Percentiles rank a stretch among this genome's conserved stretches.
Evolutionary conservation across 2,329 filamentous ascomycete species (phyloP).

Genomic region (Aspergillus brasiliensis): DNA sequence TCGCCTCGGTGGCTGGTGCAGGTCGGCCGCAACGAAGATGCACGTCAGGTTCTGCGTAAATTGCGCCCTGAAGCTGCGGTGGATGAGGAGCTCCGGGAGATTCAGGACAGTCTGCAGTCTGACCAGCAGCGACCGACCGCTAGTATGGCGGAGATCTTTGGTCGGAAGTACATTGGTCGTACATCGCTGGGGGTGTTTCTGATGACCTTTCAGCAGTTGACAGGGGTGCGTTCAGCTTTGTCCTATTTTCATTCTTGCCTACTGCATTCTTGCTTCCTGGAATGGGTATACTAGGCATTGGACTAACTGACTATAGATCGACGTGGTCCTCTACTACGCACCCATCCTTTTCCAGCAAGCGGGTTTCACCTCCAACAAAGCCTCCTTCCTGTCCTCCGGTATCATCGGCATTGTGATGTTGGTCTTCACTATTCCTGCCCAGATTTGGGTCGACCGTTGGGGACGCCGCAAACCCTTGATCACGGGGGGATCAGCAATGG

Average conservation of each 20-base stretch:
- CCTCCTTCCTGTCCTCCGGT: slow-evolving; percentile 32
- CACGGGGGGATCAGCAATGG: slow-evolving; percentile 30
- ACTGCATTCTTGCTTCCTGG: not conserved
- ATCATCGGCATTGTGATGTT: slow-evolving; percentile 32
- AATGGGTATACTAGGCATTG: too few relatives aligned
- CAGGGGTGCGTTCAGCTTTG: slow-evolving; percentile 7
- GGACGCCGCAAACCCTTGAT: slow-evolving; percentile 31
- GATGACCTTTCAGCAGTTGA: slow-evolving; percentile 20
- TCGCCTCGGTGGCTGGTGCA: slow-evolving; percentile 18
- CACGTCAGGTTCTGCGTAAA: slow-evolving; percentile 4
- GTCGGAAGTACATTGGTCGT: slow-evolving; percentile 15
- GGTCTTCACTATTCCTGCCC: slow-evolving; percentile 32
- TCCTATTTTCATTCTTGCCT: not conserved
- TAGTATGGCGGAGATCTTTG: slow-evolving; percentile 17
- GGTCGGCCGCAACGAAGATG: slow-evolving; percentile 10
- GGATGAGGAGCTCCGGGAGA: slow-evolving; percentile 19
- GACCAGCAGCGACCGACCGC: slow-evolving; percentile 11
- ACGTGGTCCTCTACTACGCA: slow-evolving; percentile 31
- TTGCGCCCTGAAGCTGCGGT: slow-evolving; percentile 1
- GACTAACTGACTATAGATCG: slow-evolving; percentile 6
- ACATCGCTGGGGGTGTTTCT: slow-evolving; percentile 15
- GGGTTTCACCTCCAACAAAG: slow-evolving; percentile 23
- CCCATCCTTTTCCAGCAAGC: slow-evolving; percentile 34
- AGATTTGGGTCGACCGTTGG: slow-evolving; percentile 34
- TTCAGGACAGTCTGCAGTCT: slow-evolving; percentile 21